Percentiles rank a stretch among this genome's conserved stretches.
Conservation (phyloP, 2,329 filamentous ascomycete genomes). For the Cercospora sojina region DNA sequence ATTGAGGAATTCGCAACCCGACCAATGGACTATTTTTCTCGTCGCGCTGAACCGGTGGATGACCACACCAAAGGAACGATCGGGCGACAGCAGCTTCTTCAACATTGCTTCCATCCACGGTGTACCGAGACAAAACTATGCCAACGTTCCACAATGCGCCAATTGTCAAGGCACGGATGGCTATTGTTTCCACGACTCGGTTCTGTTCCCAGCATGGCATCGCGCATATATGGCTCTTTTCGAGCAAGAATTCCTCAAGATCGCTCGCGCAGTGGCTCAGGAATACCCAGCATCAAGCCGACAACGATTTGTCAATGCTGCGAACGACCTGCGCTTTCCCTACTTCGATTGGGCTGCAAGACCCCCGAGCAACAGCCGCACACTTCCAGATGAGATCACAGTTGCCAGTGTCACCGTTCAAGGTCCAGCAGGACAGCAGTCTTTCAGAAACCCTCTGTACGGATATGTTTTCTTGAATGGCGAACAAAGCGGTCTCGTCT, state of each 20-base stretch:
- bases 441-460: conserved; percentile 33
- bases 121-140: conserved; percentile 29
- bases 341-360: conserved; percentile 35
- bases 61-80: conserved; percentile 9
- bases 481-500: conserved; percentile 22
- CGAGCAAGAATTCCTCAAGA: conserved; percentile 31
- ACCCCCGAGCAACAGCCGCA: conserved; percentile 14
- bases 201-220: conserved; percentile 34
- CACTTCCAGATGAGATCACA: conserved; percentile 28
- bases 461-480: conserved; percentile 29
- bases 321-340: conserved; percentile 29
- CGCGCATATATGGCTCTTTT: conserved; percentile 33
- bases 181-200: conserved; percentile 32
- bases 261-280: conserved; percentile 24
- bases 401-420: conserved; percentile 27
- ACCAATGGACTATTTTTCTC: conserved; percentile 32
- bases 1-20: conserved; percentile 25
- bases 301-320: conserved; percentile 23
- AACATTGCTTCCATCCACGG: conserved; percentile 32
- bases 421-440: conserved; percentile 24
- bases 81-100: conserved; percentile 22
- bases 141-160: conserved; percentile 26
- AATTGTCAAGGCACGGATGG: conserved; percentile 26
- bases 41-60: conserved; percentile 28
- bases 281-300: conserved; percentile 19